Evolutionary conservation across 805 yeast genomes (phyloP), one percentile per base, ranked within the genome.

Genomic region (Blastobotrys mokoenaii): DNA sequence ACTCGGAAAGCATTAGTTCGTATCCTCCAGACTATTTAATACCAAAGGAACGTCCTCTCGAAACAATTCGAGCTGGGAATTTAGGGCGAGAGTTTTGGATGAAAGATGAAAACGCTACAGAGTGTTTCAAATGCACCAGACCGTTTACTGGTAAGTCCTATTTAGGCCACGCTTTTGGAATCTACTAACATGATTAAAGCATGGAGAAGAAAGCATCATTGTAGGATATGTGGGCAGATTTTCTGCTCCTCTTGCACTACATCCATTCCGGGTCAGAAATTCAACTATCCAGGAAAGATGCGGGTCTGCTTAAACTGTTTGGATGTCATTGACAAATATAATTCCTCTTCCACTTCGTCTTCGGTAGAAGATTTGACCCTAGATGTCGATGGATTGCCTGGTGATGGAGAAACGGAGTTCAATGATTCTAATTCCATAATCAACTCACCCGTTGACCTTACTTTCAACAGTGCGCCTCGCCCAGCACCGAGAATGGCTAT

Each of bases 221-320:
- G 98, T 59, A 69, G 98, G 44, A 80, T 90, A 31, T 90, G 98
- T 65, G 98, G 98, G 2, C 96, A 89, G 62, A 89, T 90, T 41
- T 90, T 89, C 59, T 90, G 98, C 63, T 73, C 83, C 38, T 71
- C 74, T 8, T 90, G 98, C 62, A 86, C 96, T 0, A 66, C 76
- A 2, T 74, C 87, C 56, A 66, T 86, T 56, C 57, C 83, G 48
- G 86, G 93, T 41, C 73, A 77, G 43, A 71, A 71, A 61, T 71
- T 85, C 69, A 74, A 79, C 35, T 70, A 73, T 53, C 70, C 70
- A 20, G 94, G 89, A 15, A 80, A 74, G 58, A 74, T 83, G 73
- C 67, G 95, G 47, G 86, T 83, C 1, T 88, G 96, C 57, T 71
- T 74, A 45, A 79, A 82, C 1, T 88, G 97, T 60, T 73, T 71